Base-by-base conservation (phyloP, 768 basidiomycete species). In the Aureoboletus auriporus region DNA sequence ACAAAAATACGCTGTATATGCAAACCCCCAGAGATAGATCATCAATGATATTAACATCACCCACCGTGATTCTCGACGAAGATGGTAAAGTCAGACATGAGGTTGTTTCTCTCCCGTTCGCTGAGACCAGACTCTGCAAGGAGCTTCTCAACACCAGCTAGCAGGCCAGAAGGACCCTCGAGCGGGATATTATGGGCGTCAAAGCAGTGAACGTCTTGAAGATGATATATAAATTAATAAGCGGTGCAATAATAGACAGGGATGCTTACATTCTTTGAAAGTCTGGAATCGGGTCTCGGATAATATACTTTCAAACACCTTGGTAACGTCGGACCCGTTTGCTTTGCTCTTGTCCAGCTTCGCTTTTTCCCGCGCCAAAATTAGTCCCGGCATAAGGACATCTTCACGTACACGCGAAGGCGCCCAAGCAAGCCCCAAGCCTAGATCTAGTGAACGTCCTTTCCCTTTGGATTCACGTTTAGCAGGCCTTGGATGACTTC, bases 121-220 rank as follows among this genome's bases (percentile, higher is more conserved):
- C 71, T 68, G 44, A 85, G 64, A 50, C 69, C 66, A 6, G 82
- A 70, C 38, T 70, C 69, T 42, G 70, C 70, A 45, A 90, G 72
- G 33, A 90, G 71, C 39, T 74, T 72, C 57, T 82, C 79, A 6
- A 87, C 82, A 37, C 77, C 79, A 26, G 73, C 60, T n/a, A 88
- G 71, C 36, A 90, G 80, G 17, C 88, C 88, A 29, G 70, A 73
- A 10, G 85, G 79, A 13, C 87, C 87, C 49, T 89, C 84, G 42
- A 89, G 80, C 4, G 85, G 82, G 40, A 90, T 89, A 37, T 79
- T 72, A 52, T 84, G 78, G 16, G 82, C 82, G 62, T 89, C 87
- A 58, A 84, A 89, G 51, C 79, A 79, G 61, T 81, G 80, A 13
- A 89, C 83, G 67, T 86, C 86, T n/a, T 89, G 27, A 28, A 46